Evolutionary conservation across 2,329 filamentous ascomycete species (phyloP), one percentile per base, ranked within the genome.

Genomic region (Blastomyces emzantsi): DNA sequence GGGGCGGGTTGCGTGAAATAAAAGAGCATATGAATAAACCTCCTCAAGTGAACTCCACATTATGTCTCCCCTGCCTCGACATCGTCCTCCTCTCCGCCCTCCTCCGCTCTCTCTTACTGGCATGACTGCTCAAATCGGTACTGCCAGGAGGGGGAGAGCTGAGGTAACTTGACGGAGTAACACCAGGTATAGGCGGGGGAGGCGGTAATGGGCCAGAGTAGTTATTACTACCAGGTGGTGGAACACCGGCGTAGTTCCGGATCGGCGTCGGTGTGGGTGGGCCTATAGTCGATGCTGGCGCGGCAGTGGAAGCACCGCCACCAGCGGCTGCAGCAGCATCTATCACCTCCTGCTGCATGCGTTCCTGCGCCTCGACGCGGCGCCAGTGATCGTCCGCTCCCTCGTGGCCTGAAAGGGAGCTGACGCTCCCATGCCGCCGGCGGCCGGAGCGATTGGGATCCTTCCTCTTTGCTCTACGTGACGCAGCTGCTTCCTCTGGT

Each of bases 401-500:
- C 64, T 78, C 76, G 45, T 73, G 73, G 15, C 75, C 76, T 11
- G 77, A 78, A 19, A 78, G 68, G 19, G 77, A 78, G 60, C 76
- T 76, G 39, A 75, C 77, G 58, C 76, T 76, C 43, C 75, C 77
- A 60, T 71, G 72, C 51, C 75, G 75, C 60, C 73, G 72, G n/a
- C 76, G 75, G 13, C 76, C 77, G 45, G 69, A 71, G 43, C 75
- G 73, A 60, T 77, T 74, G 60, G 80, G 74, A 57, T 83, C 82
- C 65, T 77, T 74, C 58, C 80, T 77, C 65, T 82, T 76, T 9
- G 81, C 81, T 67, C 84, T 82, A 36, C 84, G 81, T 66, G 83
- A 83, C 7, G 83, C 83, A 11, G 82, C 83, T 17, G 84, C 84
- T 76, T 87, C 85, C 73, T 85, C 81, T 68, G 85, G 83, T 13